Evolutionary conservation across 306 rosid genomes (phyloP).

Genomic region (Abrus pulchellus): DNA sequence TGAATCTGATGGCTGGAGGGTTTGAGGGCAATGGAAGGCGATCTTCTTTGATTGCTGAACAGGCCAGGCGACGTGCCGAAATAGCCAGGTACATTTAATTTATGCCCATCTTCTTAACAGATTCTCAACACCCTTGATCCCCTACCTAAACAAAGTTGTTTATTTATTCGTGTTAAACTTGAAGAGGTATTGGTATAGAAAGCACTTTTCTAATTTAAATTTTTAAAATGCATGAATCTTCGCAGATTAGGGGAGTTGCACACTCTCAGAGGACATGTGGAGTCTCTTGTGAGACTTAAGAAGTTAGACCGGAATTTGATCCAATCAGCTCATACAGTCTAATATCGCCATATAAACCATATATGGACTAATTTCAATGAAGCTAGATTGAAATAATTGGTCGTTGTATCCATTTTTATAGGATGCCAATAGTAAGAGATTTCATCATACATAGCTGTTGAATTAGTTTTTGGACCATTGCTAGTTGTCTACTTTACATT

Average conservation of each 20-base stretch:
- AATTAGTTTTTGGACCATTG: neutral
- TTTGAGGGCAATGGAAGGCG: conserved; percentile 47
- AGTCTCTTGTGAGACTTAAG: conserved; percentile 78
- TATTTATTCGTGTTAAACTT: conserved; percentile 1
- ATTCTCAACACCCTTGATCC: too few relatives aligned
- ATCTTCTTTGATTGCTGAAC: conserved; percentile 73
- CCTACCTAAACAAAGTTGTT: neutral
- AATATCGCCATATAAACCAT: conserved; percentile 29
- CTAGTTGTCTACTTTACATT: neutral
- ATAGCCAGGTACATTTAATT: conserved; percentile 62
- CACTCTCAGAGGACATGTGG: conserved; percentile 81
- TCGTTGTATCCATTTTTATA: conserved; percentile 18
- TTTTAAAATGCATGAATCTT: conserved; percentile 24
- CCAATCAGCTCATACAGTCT: conserved; percentile 75
- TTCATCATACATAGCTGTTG: conserved; percentile 16
- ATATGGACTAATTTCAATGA: conserved; percentile 18
- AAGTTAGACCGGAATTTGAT: conserved; percentile 60
- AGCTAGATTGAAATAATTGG: conserved; percentile 45
- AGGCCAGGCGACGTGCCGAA: conserved; percentile 76
- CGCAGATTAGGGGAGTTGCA: conserved; percentile 82
- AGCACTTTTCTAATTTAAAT: conserved; percentile 27
- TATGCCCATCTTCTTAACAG: too few relatives aligned
- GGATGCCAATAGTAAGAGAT: conserved; percentile 26
- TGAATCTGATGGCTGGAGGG: conserved; percentile 48
- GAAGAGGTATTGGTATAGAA: neutral